phyloP scores from a whole-genome alignment of 352 stramenopile species.

The Pythium sp. region DNA sequence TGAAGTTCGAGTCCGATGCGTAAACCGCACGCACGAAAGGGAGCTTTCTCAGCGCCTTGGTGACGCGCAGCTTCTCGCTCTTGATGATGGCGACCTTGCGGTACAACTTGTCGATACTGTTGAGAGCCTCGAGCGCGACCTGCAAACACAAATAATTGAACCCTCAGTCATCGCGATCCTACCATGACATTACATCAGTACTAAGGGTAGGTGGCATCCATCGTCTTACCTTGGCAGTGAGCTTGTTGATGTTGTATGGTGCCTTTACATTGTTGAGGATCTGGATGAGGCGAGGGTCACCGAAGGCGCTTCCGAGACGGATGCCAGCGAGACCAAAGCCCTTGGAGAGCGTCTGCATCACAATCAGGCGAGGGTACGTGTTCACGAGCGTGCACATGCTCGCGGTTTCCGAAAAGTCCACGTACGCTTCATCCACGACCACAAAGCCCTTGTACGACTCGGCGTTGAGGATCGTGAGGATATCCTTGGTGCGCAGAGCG shows the following conservation, averaged over 20 bases:
- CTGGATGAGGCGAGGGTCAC: constrained; percentile 91
- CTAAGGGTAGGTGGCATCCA: background rate
- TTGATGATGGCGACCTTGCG: constrained; percentile 74
- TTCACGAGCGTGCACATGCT: constrained; percentile 89
- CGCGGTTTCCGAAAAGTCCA: constrained; percentile 91
- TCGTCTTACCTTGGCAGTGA: constrained; percentile 80
- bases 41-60: constrained; percentile 79
- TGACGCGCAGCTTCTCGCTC: constrained; percentile 82
- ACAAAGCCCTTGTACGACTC: constrained; percentile 91
- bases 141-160: constrained; percentile 9
- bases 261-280: constrained; percentile 99
- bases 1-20: constrained; percentile 97
- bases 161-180: background rate
- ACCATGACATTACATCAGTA: background rate
- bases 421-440: constrained; percentile 98
- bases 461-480: constrained; percentile 87
- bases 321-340: constrained; percentile 97
- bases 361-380: constrained; percentile 93
- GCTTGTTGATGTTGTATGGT: constrained; percentile 99
- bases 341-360: constrained; percentile 98
- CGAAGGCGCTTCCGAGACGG: constrained; percentile 91
- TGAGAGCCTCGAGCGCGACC: constrained; percentile 66
- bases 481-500: constrained; percentile 85
- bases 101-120: constrained; percentile 47
- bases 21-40: constrained; percentile 93